Evolutionary conservation across 352 stramenopile genomes (phyloP).

Genomic region (Phytophthora sp.): DNA sequence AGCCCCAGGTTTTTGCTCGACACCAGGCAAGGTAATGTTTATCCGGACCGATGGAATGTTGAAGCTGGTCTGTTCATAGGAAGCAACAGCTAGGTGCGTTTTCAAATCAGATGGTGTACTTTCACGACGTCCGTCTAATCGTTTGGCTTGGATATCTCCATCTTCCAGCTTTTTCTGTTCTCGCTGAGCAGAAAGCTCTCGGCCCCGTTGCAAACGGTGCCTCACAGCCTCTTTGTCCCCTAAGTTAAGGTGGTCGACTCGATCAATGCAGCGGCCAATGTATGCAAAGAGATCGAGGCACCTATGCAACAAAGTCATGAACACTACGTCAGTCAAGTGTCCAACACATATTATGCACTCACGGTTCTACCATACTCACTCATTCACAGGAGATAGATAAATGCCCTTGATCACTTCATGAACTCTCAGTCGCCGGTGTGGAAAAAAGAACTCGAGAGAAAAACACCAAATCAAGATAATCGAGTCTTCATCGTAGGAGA

Average conservation of each 20-base stretch:
- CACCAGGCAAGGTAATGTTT: conserved; percentile 41
- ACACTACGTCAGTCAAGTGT: conserved; percentile 3
- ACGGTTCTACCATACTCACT: too few relatives aligned
- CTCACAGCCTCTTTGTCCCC: conserved; percentile 35
- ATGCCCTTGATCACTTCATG: conserved; percentile 44
- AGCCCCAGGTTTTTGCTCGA: conserved; percentile 24
- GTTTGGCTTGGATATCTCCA: background rate
- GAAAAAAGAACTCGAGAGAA: conserved; percentile 56
- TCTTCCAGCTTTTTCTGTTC: conserved; percentile 12
- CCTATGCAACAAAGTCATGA: conserved; percentile 10
- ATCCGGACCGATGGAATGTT: conserved; percentile 40
- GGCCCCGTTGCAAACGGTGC: conserved; percentile 25
- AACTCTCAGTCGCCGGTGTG: conserved; percentile 51
- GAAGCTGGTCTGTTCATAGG: conserved; percentile 10
- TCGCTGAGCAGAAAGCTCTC: conserved; percentile 28
- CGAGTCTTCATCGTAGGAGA: conserved; percentile 52
- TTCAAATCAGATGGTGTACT: background rate
- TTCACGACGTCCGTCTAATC: background rate
- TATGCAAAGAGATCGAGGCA: conserved; percentile 38
- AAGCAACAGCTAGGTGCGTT: background rate
- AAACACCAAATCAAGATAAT: conserved; percentile 65
- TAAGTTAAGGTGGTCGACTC: conserved; percentile 33
- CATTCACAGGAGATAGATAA: conserved; percentile 24
- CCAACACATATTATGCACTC: too few relatives aligned
- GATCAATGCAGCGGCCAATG: conserved; percentile 36